A percentile compares a stretch with the other conserved stretches of the same genome.
phyloP scores from a whole-genome alignment of 2,329 filamentous ascomycete genomes.

The Trichoderma simmonsii region DNA sequence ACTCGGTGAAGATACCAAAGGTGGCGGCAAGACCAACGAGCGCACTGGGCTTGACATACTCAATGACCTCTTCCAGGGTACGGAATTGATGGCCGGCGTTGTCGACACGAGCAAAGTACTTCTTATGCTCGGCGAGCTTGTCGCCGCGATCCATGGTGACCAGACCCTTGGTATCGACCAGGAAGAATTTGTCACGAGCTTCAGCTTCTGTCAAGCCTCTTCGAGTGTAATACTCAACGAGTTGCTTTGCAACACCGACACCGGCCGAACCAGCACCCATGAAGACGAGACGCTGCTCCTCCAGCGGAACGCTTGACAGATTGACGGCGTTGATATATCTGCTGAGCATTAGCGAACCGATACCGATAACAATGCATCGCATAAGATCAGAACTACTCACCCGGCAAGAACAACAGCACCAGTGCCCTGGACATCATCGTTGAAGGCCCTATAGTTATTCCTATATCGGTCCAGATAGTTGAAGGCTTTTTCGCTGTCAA shows the following conservation, averaged over 20 bases:
- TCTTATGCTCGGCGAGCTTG: conserved; percentile 86
- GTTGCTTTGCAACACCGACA: conserved; percentile 95
- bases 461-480: conserved; percentile 88
- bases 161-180: conserved; percentile 94
- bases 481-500: conserved; percentile 90
- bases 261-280: conserved; percentile 93
- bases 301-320: conserved; percentile 76
- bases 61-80: conserved; percentile 84
- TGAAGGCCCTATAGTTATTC: conserved; percentile 90
- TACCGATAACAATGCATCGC: neutral
- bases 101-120: conserved; percentile 64
- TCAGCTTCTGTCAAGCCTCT: conserved; percentile 85
- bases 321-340: conserved; percentile 71
- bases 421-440: conserved; percentile 97
- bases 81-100: conserved; percentile 68
- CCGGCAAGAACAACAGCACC: conserved; percentile 91
- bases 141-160: conserved; percentile 92
- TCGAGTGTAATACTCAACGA: conserved; percentile 94
- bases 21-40: conserved; percentile 93
- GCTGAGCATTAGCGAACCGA: neutral
- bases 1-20: conserved; percentile 88
- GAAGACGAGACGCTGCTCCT: conserved; percentile 93
- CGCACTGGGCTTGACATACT: conserved; percentile 91
- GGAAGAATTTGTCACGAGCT: conserved; percentile 89
- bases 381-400: conserved; percentile 38